A percentile compares a stretch with the other conserved stretches of the same genome.
Evolutionary conservation across 2,329 filamentous ascomycete species (phyloP).

Genomic region (Talaromyces sp.): DNA sequence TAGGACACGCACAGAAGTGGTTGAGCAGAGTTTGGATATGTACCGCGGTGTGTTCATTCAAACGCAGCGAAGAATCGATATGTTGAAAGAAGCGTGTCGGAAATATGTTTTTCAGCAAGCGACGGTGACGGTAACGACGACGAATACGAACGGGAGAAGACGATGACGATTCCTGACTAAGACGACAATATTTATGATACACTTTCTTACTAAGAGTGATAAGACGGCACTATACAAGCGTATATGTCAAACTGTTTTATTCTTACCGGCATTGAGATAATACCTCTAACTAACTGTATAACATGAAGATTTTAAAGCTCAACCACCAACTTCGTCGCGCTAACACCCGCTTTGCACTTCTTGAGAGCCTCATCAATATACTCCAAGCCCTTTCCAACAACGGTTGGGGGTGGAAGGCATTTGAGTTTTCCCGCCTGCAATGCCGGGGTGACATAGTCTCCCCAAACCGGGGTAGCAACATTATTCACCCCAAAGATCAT

Average conservation of each 20-base stretch:
- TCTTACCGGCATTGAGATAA: background rate
- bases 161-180: background rate
- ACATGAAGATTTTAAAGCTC: slow-evolving; percentile 14
- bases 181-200: background rate
- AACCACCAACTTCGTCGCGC: slow-evolving; percentile 40
- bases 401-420: slow-evolving; percentile 33
- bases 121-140: slow-evolving; percentile 3
- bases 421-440: slow-evolving; percentile 29
- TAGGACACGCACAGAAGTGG: slow-evolving; percentile 68
- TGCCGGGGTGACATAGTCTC: slow-evolving; percentile 29
- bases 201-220: background rate
- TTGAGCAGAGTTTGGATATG: slow-evolving; percentile 78
- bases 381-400: slow-evolving; percentile 39
- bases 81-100: slow-evolving; percentile 57
- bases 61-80: slow-evolving; percentile 69
- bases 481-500: slow-evolving; percentile 18
- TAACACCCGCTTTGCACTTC: slow-evolving; percentile 37
- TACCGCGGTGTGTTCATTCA: slow-evolving; percentile 84
- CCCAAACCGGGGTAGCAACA: slow-evolving; percentile 28
- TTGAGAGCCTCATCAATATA: slow-evolving; percentile 37
- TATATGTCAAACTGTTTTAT: background rate
- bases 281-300: background rate
- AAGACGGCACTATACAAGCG: background rate
- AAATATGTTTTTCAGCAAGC: slow-evolving; percentile 46
- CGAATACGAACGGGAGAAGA: slow-evolving; percentile 5